Base-by-base conservation (phyloP, 345 rosid genomes). In the Noccaea caerulescens region DNA sequence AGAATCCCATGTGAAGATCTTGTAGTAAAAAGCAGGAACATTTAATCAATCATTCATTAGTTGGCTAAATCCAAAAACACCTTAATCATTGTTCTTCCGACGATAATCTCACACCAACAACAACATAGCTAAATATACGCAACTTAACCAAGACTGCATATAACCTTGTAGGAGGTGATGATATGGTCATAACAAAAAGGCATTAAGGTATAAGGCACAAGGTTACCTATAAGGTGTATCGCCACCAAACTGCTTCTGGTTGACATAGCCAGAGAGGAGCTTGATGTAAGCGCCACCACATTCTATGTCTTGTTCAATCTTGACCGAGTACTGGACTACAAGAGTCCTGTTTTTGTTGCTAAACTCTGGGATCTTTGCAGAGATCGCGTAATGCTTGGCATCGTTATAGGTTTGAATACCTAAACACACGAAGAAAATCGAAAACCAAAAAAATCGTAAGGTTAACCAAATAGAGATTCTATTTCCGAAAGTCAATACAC, bases 221-320 rank as follows among this genome's bases (percentile, higher is more conserved):
- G 63, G 43, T 8, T 49, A 93, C 98, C 94, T 89, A 78, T 89
- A 93, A 57, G 98, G 98, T 56, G 98, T 87, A 75, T 93, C 98
- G n/a, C 98, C 98, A 45, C 98, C 98, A 81, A 85, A 93, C 76
- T 91, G 93, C 83, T 93, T 93, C 76, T 93, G 98, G 81, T 91
- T 93, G 33, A 93, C 97, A 72, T 84, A 91, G 30, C 93, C 93
- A n/a, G 97, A 93, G 62, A 76, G 91, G 73, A 93, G 96, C 85
- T 93, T 91, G 64, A 93, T 86, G 81, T 93, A 91, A 49, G 92
- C 97, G 16, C 98, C 98, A 6, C 98, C 99, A 72, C 99, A 93
- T 76, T 93, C 97, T 43, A 93, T 89, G 70, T 93, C 90, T 81
- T 93, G 99, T 79, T 93, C 95, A 52, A 87, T 46, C 75, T 84